Percentiles rank a stretch among this genome's conserved stretches.
Conservation (phyloP, 345 rosid genomes). For the Cardiospermum halicacabum region DNA sequence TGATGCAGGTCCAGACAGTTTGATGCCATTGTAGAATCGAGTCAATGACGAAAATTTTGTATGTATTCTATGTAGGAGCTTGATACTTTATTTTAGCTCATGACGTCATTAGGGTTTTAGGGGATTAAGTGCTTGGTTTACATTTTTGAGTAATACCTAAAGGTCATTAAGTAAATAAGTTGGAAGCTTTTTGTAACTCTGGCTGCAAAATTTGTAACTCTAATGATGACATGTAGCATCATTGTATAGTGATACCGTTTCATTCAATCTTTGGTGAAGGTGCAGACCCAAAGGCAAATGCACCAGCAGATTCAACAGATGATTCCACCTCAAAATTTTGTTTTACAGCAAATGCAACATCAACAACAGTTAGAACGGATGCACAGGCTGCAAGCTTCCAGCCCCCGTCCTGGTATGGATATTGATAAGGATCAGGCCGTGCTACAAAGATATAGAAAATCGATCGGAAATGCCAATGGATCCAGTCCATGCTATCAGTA, state of each 20-base stretch:
- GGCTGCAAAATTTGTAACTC: background rate
- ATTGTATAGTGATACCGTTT: background rate
- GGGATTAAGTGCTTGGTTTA: background rate
- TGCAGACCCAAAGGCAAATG: slow-evolving; percentile 65
- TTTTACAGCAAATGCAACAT: slow-evolving; percentile 43
- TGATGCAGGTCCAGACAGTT: background rate
- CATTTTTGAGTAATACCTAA: background rate
- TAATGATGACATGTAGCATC: background rate
- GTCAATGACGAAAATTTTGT: too few species aligned
- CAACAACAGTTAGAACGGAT: slow-evolving; percentile 53
- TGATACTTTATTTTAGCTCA: too few species aligned
- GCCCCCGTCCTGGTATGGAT: slow-evolving; percentile 57
- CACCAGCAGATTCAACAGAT: slow-evolving; percentile 79
- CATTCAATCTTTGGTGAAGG: slow-evolving; percentile 19
- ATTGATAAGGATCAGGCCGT: slow-evolving; percentile 66
- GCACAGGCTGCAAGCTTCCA: slow-evolving; percentile 57
- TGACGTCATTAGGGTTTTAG: background rate
- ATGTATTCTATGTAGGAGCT: too few species aligned
- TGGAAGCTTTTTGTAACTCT: too few species aligned
- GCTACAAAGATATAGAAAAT: slow-evolving; percentile 73
- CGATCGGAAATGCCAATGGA: slow-evolving; percentile 62
- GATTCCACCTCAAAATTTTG: slow-evolving; percentile 43
- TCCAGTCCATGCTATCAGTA: slow-evolving; percentile 50
- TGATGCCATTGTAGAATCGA: too few species aligned
- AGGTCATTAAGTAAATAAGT: too few species aligned